Conservation (phyloP, 768 basidiomycete species). For the Amanita rubescens region DNA sequence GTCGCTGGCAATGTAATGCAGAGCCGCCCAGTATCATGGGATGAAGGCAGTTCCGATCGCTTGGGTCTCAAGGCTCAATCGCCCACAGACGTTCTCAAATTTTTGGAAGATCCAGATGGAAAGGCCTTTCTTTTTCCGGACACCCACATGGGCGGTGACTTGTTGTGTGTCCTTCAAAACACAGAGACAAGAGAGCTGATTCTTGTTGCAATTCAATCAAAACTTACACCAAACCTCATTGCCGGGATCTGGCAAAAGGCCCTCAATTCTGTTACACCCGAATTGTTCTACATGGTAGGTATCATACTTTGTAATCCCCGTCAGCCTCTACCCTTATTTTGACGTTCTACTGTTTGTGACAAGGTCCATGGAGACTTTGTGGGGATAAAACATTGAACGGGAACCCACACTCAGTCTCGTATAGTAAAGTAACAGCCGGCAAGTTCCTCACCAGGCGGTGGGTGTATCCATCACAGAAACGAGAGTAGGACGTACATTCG, state of each 20-base stretch:
- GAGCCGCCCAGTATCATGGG: conserved; percentile 7
- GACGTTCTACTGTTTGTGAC: too few relatives aligned
- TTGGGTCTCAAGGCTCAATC: conserved; percentile 5
- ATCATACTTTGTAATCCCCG: conserved; percentile 2
- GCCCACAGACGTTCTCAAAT: conserved; percentile 2
- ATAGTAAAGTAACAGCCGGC: too few relatives aligned
- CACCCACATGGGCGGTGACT: conserved; percentile 6
- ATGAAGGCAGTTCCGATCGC: conserved; percentile 3
- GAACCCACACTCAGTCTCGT: too few relatives aligned
- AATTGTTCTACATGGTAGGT: conserved; percentile 10
- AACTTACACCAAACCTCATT: conserved; percentile 2
- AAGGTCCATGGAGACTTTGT: too few relatives aligned
- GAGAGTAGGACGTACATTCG: too few relatives aligned
- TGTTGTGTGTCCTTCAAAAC: conserved; percentile 7
- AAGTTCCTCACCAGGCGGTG: too few relatives aligned
- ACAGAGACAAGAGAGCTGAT: conserved; percentile 8
- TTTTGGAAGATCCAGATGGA: conserved; percentile 6
- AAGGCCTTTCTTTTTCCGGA: conserved; percentile 6
- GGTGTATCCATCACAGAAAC: too few relatives aligned
- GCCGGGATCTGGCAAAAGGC: not conserved
- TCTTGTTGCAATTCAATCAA: conserved; percentile 6
- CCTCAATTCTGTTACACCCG: not conserved
- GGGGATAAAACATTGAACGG: too few relatives aligned
- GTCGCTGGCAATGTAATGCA: not conserved
- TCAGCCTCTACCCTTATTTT: conserved; percentile 1